Evolutionary conservation across 1,284 basidiomycete species (phyloP).

Genomic region (Phellopilus nigrolimitatus): DNA sequence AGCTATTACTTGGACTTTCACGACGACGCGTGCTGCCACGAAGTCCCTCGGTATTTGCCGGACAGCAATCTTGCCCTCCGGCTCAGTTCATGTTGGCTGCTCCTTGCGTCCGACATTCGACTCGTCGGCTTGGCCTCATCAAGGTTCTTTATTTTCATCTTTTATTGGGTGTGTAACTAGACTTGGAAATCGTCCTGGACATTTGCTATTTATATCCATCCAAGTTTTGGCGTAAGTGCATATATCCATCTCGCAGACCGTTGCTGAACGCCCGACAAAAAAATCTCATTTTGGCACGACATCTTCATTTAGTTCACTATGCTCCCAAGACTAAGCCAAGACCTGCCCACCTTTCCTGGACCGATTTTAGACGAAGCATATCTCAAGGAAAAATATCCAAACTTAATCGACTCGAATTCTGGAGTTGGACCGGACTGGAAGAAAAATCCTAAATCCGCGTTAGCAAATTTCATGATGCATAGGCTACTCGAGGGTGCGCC

Average conservation of each 20-base stretch:
- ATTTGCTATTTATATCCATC: too few relatives aligned
- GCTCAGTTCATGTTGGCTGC: background rate
- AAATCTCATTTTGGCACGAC: too few relatives aligned
- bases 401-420: background rate
- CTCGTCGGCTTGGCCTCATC: too few relatives aligned
- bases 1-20: background rate
- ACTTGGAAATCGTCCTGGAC: too few relatives aligned
- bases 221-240: too few relatives aligned
- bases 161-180: too few relatives aligned
- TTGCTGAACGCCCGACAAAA: too few relatives aligned
- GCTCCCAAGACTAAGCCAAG: background rate
- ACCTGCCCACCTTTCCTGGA: constrained; percentile 1
- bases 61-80: background rate
- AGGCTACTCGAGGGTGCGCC: background rate
- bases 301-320: too few relatives aligned
- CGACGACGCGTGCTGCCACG: constrained; percentile 2
- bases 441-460: constrained; percentile 16
- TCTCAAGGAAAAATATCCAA: constrained; percentile 3
- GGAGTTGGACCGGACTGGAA: constrained; percentile 8
- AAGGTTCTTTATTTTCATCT: too few relatives aligned
- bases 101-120: too few relatives aligned
- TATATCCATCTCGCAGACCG: too few relatives aligned
- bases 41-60: background rate
- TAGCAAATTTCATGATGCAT: constrained; percentile 13
- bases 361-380: constrained; percentile 15